Conservation (phyloP, 345 rosid genomes). For the Ceriops zippeliana region DNA sequence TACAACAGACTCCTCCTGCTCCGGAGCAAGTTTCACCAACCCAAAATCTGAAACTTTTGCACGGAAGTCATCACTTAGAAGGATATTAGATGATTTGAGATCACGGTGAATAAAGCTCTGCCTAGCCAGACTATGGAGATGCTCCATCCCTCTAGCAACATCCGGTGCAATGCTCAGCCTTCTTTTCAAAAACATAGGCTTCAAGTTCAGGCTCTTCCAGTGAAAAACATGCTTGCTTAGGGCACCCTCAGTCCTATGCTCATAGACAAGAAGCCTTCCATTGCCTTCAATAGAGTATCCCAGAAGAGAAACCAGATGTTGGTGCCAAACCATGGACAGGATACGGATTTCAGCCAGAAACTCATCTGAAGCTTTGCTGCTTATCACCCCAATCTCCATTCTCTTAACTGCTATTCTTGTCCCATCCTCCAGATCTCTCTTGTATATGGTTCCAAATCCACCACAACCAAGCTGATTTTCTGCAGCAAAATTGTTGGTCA, state of each 20-base stretch:
- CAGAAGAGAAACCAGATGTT: slow-evolving; percentile 46
- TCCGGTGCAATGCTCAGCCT: slow-evolving; percentile 47
- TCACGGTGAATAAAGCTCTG: slow-evolving; percentile 54
- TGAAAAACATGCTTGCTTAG: slow-evolving; percentile 48
- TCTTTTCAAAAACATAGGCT: slow-evolving; percentile 46
- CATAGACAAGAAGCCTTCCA: slow-evolving; percentile 51
- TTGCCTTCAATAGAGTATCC: slow-evolving; percentile 40
- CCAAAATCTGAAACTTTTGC: slow-evolving; percentile 61
- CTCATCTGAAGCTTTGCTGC: slow-evolving; percentile 39
- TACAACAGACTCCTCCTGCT: slow-evolving; percentile 42
- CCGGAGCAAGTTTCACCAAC: slow-evolving; percentile 48
- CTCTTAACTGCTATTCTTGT: slow-evolving; percentile 52
- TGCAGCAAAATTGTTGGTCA: slow-evolving; percentile 35
- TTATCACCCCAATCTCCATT: slow-evolving; percentile 40
- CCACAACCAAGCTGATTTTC: slow-evolving; percentile 47
- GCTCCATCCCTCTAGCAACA: slow-evolving; percentile 58
- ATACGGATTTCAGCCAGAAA: slow-evolving; percentile 47
- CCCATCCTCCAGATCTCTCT: slow-evolving; percentile 48
- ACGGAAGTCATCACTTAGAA: slow-evolving; percentile 42
- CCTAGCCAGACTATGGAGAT: slow-evolving; percentile 45
- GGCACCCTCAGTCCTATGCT: slow-evolving; percentile 51
- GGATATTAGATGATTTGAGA: slow-evolving; percentile 57
- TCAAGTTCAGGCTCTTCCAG: slow-evolving; percentile 31
- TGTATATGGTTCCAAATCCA: slow-evolving; percentile 52
- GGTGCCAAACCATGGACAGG: slow-evolving; percentile 45